Conservation (phyloP, 2,329 filamentous ascomycete genomes). For the Cladosporium sp. region DNA sequence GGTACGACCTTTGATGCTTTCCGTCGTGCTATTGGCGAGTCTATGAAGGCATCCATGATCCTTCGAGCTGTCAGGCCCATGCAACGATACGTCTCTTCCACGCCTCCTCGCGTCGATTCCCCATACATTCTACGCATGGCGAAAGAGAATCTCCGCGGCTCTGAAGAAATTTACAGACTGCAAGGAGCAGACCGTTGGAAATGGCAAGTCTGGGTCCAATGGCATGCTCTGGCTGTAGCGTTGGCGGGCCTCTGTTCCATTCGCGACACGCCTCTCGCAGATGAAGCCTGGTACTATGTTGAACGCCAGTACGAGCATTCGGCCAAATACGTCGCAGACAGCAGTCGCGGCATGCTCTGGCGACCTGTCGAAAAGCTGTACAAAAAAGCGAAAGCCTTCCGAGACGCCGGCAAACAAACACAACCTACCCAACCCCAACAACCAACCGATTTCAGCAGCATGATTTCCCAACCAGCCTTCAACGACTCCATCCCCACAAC, state of each 20-base stretch:
- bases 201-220: conserved; percentile 53
- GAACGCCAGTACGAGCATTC: conserved; percentile 44
- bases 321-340: conserved; percentile 46
- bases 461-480: not conserved
- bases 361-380: conserved; percentile 51
- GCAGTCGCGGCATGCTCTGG: conserved; percentile 49
- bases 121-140: conserved; percentile 34
- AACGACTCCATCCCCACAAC: not conserved
- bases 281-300: conserved; percentile 48
- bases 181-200: conserved; percentile 37
- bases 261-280: conserved; percentile 42
- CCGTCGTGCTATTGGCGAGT: conserved; percentile 20
- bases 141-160: conserved; percentile 44
- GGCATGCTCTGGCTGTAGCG: conserved; percentile 52
- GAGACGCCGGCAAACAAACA: conserved; percentile 16
- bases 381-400: conserved; percentile 40
- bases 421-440: not conserved
- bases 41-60: conserved; percentile 23
- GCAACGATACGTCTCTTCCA: conserved; percentile 19
- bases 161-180: conserved; percentile 30
- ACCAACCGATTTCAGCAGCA: not conserved
- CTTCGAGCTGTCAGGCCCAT: conserved; percentile 29
- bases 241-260: conserved; percentile 50
- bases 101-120: conserved; percentile 27
- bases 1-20: conserved; percentile 20